Percentiles rank a stretch among this genome's conserved stretches.
phyloP scores from a whole-genome alignment of 1,284 basidiomycete species.

The Lentinus polychrous region DNA sequence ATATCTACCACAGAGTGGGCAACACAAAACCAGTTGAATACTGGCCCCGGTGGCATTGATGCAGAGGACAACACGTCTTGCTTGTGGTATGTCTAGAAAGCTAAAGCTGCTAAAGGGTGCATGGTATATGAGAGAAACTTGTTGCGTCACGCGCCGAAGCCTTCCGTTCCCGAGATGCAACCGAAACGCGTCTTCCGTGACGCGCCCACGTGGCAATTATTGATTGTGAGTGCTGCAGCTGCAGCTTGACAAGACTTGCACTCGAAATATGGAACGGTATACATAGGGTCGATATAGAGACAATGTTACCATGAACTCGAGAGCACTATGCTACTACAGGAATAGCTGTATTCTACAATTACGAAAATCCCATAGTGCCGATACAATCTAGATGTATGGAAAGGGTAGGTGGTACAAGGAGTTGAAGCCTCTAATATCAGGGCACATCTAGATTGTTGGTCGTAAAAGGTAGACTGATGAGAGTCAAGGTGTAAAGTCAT shows the following conservation, averaged over 20 bases:
- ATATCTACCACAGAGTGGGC: slow-evolving; percentile 52
- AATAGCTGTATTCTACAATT: too few species aligned
- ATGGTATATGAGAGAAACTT: not conserved
- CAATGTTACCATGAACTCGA: too few species aligned
- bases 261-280: too few species aligned
- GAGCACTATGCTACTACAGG: too few species aligned
- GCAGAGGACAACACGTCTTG: not conserved
- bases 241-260: too few species aligned
- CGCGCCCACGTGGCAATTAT: not conserved
- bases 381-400: too few species aligned
- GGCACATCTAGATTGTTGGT: not conserved
- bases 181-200: not conserved
- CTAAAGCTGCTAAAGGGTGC: too few species aligned
- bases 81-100: too few species aligned
- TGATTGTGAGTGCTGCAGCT: too few species aligned
- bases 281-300: too few species aligned
- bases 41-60: slow-evolving; percentile 58
- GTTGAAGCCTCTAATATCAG: slow-evolving; percentile 3
- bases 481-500: slow-evolving; percentile 2
- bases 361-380: too few species aligned
- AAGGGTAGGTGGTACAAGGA: not conserved
- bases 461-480: slow-evolving; percentile 3
- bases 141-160: not conserved
- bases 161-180: too few species aligned
- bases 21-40: slow-evolving; percentile 66